Evolutionary conservation across 805 yeast genomes (phyloP), one percentile per base, ranked within the genome.

Genomic region (Candida ortonii): DNA sequence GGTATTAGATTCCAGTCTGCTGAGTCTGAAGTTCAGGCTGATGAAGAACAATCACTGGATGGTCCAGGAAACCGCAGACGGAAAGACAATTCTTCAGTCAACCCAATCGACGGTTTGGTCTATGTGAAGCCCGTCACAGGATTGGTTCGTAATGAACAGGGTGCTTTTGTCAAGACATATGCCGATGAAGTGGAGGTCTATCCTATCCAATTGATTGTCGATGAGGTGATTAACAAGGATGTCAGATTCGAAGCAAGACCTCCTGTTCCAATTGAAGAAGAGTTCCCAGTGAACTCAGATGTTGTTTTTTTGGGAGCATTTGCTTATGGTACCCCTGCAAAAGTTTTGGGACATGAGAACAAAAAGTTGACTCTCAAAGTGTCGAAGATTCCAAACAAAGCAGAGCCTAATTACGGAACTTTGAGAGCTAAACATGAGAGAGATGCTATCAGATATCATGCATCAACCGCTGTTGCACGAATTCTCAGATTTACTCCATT

Each of bases 191-290:
- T 72, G 12, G 81, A 73, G 40, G 61, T 63, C 6, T 80, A 71
- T 49, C 96, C 98, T n/a, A 60, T 83, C 28, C 95, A 88, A 58
- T 61, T 87, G 22, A 68, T 88, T 48, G 94, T 93, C 10, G 84
- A 84, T 36, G 68, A 70, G 18, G 88, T 93, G 17, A 62, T 64
- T 15, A 76, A 86, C 53, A 75, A 76, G 45, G 99, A 93, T 57
- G 67, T 64, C 45, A 73, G 99, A 55, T 86, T 66, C 53, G 61
- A 64, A 20, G 87, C 86, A 50, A 76, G 78, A 44, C 76, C 80
- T 1, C 86, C 97, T 2, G 53, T 76, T 22, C 87, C 96, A 6
- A 67, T 93, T 38, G 80, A 77, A 6, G 76, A 84, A 44, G 97
- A 90, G 57, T 93, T 73, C 60, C 97, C 97, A 13, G 34, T 71